These are phyloP conservation scores for Suillus americanus DNA, from an alignment of 768 basidiomycete genomes.

Conservation along the genomic window DNA sequence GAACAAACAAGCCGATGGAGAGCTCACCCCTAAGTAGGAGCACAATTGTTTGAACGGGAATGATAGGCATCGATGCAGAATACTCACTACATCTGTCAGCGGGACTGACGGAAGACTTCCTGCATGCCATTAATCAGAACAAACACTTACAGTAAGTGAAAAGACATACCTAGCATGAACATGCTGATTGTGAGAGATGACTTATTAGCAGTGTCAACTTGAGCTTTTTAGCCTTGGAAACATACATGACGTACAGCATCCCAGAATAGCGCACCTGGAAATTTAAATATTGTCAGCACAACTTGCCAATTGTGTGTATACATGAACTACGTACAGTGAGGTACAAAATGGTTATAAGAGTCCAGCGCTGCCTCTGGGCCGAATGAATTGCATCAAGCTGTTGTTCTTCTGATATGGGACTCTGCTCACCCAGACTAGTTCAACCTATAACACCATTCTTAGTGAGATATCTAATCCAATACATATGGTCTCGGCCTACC, in stretches of 20 bases:
- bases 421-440: background rate
- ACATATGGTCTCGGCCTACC: background rate
- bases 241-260: background rate
- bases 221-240: background rate
- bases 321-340: background rate
- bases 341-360: background rate
- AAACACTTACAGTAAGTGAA: background rate
- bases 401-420: background rate
- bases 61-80: background rate
- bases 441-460: background rate
- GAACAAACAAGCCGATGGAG: background rate
- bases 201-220: background rate
- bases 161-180: background rate
- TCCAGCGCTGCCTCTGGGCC: background rate
- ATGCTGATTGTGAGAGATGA: background rate
- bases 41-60: background rate
- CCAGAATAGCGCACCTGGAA: background rate
- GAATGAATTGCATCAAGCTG: background rate
- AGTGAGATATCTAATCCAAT: background rate
- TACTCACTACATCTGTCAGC: background rate
- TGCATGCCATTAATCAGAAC: background rate
- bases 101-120: slow-evolving; percentile 2
- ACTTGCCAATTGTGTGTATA: background rate
- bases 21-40: background rate
- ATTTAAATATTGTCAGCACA: background rate